Percentiles rank a stretch among this genome's conserved stretches.
phyloP scores from a whole-genome alignment of 2,329 filamentous ascomycete species.

The Paraconiothyrium sp. region DNA sequence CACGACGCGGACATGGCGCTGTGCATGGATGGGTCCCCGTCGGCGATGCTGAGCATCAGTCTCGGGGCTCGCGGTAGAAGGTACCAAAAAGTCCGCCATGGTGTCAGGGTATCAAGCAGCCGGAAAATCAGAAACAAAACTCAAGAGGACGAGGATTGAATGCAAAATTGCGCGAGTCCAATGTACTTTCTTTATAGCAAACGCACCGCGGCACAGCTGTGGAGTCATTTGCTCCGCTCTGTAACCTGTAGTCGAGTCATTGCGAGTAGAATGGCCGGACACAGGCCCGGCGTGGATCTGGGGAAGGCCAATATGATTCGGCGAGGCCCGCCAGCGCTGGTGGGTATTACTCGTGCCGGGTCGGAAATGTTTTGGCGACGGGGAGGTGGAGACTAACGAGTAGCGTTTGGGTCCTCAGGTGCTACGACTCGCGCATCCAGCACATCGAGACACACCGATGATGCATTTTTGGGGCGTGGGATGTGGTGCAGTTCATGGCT shows the following conservation, averaged over 20 bases:
- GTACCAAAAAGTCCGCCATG: constrained; percentile 44
- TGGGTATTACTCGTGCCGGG: constrained; percentile 12
- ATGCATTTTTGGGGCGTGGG: neutral
- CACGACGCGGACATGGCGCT: constrained; percentile 50
- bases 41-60: constrained; percentile 39
- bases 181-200: constrained; percentile 1
- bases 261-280: neutral
- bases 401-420: neutral
- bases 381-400: neutral
- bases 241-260: constrained; percentile 21
- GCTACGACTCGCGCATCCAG: neutral
- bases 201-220: neutral
- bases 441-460: neutral
- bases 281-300: constrained; percentile 9
- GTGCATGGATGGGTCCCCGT: constrained; percentile 45
- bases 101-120: constrained; percentile 14
- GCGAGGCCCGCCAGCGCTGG: constrained; percentile 13
- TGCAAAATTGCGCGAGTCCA: neutral
- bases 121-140: neutral
- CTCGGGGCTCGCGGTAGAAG: constrained; percentile 31
- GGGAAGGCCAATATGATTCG: constrained; percentile 18
- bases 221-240: constrained; percentile 11
- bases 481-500: neutral
- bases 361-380: constrained; percentile 31
- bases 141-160: neutral